phyloP scores from a whole-genome alignment of 768 basidiomycete genomes.

The Lyophyllum atratum region DNA sequence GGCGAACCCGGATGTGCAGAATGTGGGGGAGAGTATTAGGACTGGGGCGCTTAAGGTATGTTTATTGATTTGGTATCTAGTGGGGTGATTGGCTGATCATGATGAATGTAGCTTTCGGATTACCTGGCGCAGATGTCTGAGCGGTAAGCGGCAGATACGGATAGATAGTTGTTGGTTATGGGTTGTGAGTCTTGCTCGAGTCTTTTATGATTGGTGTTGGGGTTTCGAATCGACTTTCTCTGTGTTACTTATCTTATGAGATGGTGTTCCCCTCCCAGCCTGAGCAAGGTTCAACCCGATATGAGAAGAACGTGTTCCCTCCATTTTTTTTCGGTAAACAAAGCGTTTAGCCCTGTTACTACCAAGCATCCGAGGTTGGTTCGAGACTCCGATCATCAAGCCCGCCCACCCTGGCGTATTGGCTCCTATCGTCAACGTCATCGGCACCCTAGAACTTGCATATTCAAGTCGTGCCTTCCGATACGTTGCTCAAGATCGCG shows the following conservation, averaged over 20 bases:
- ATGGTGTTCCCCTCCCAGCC: no score
- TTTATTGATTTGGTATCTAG: neutral
- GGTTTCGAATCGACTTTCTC: neutral
- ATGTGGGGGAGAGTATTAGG: constrained; percentile 76
- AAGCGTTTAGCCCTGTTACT: no score
- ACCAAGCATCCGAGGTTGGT: no score
- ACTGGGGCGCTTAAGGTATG: constrained; percentile 81
- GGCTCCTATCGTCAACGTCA: no score
- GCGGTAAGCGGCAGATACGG: constrained; percentile 26
- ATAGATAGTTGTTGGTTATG: neutral
- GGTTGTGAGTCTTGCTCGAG: neutral
- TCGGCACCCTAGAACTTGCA: no score
- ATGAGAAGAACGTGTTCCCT: no score
- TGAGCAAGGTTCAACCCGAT: no score
- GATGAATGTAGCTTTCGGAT: constrained; percentile 52
- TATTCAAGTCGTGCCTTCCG: no score
- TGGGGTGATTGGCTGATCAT: constrained; percentile 2
- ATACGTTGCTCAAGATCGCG: no score
- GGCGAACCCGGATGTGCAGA: constrained; percentile 87
- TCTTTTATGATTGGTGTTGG: neutral
- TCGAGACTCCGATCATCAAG: no score
- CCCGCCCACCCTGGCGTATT: no score
- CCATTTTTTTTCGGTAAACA: no score
- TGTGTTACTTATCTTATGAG: neutral
- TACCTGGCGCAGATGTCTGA: constrained; percentile 73